Percentiles rank a stretch among this genome's conserved stretches.
These are phyloP conservation scores for Debaryomyces sp. DNA, from an alignment of 1,139 yeast species.

Conservation along the genomic window DNA sequence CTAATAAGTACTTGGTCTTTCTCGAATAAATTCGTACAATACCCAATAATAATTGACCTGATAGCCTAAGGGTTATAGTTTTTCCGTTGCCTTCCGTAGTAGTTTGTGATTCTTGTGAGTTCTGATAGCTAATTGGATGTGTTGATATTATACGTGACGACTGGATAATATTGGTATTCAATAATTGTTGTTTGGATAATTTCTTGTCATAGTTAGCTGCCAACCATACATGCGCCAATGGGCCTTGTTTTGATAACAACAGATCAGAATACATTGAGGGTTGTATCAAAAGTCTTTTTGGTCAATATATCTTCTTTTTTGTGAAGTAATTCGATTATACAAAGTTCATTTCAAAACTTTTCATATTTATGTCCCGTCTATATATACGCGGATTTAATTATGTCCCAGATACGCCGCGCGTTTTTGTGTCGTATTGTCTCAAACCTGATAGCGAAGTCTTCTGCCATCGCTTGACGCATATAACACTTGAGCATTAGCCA, in stretches of 20 bases:
- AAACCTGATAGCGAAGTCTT: neutral
- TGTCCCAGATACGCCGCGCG: slow-evolving; percentile 6
- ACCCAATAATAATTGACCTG: slow-evolving; percentile 88
- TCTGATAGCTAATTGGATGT: slow-evolving; percentile 18
- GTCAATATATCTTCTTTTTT: neutral
- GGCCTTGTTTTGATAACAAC: slow-evolving; percentile 69
- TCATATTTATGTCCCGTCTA: slow-evolving; percentile 7
- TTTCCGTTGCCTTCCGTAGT: slow-evolving; percentile 6
- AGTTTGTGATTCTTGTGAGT: slow-evolving; percentile 26
- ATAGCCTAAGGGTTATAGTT: slow-evolving; percentile 74
- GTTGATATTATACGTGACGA: slow-evolving; percentile 59
- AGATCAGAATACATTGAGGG: slow-evolving; percentile 39
- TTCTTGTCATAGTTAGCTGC: slow-evolving; percentile 89
- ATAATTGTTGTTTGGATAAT: slow-evolving; percentile 72
- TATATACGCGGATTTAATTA: slow-evolving; percentile 3
- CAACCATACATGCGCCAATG: slow-evolving; percentile 89
- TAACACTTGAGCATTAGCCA: neutral
- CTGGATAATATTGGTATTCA: slow-evolving; percentile 70
- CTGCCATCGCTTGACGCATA: neutral
- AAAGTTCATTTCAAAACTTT: neutral
- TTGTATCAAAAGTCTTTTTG: neutral
- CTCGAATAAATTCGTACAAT: slow-evolving; percentile 86
- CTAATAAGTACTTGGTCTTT: slow-evolving; percentile 80
- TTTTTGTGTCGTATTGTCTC: slow-evolving; percentile 8
- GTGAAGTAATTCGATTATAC: neutral